Conservation (phyloP, 306 rosid species). For the Trichosanthes cucumerina region DNA sequence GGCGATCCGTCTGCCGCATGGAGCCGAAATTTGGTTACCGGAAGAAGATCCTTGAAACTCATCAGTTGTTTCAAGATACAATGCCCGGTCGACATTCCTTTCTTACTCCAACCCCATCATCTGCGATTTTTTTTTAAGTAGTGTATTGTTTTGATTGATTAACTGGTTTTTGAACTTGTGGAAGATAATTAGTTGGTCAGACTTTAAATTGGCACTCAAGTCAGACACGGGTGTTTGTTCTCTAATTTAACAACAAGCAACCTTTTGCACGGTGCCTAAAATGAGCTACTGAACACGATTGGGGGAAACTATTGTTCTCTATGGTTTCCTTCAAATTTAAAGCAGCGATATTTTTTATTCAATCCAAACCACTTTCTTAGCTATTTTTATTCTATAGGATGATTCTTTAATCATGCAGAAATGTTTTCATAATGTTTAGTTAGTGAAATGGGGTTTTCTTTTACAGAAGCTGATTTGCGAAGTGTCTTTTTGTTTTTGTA, state of each 20-base stretch:
- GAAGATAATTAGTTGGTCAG: too few relatives aligned
- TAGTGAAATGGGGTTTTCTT: too few relatives aligned
- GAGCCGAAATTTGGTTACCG: constrained; percentile 45
- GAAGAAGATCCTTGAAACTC: constrained; percentile 56
- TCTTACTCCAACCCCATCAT: neutral
- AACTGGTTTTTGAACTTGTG: neutral
- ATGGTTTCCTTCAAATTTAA: constrained; percentile 36
- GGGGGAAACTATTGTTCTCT: constrained; percentile 15
- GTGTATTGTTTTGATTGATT: neutral
- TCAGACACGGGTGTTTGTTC: constrained; percentile 88
- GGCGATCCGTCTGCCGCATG: constrained; percentile 72
- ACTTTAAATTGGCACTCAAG: constrained; percentile 42
- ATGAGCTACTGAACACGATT: constrained; percentile 42
- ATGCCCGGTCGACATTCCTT: constrained; percentile 12
- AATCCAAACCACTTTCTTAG: too few relatives aligned
- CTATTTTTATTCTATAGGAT: too few relatives aligned
- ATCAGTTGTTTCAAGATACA: constrained; percentile 41
- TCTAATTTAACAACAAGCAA: constrained; percentile 22
- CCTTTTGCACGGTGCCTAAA: constrained; percentile 58
- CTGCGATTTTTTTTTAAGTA: neutral
- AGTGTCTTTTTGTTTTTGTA: too few relatives aligned
- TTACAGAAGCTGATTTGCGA: too few relatives aligned
- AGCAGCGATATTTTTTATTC: constrained; percentile 22
- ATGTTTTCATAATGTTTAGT: too few relatives aligned
- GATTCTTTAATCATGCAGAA: too few relatives aligned